Conservation (phyloP, 2,329 filamentous ascomycete genomes). For the Macroventuria anomochaeta region DNA sequence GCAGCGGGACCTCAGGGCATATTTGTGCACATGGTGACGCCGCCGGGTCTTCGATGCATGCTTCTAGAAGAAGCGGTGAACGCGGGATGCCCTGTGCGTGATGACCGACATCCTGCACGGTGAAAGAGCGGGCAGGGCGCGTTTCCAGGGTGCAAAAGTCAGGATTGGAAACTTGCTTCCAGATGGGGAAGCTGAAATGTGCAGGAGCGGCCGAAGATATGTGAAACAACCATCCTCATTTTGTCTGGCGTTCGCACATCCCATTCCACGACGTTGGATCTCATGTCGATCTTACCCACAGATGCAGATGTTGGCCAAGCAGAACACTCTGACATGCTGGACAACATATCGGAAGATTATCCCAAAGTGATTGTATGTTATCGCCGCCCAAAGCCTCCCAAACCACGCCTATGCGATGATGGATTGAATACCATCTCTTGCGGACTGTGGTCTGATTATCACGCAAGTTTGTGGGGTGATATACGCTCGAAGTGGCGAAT, state of each 20-base stretch:
- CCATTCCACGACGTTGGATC: slow-evolving; percentile 4
- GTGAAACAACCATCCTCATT: slow-evolving; percentile 4
- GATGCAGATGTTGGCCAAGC: slow-evolving; percentile 2
- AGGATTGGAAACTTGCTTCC: background rate
- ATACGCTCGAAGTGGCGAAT: background rate
- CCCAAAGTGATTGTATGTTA: background rate
- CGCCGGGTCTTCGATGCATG: slow-evolving; percentile 14
- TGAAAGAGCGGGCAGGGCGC: background rate
- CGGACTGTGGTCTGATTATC: slow-evolving; percentile 14
- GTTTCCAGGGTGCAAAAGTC: background rate
- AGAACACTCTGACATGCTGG: slow-evolving; percentile 3
- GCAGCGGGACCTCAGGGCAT: slow-evolving; percentile 4
- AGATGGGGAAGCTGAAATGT: slow-evolving; percentile 8
- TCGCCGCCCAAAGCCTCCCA: background rate
- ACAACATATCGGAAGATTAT: background rate
- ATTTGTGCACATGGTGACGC: slow-evolving; percentile 10
- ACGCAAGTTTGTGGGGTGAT: slow-evolving; percentile 20
- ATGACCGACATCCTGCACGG: background rate
- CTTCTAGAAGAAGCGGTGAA: slow-evolving; percentile 22
- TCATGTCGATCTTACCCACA: slow-evolving; percentile 8
- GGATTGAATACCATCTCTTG: background rate
- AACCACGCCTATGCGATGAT: background rate
- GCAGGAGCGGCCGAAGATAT: slow-evolving; percentile 3
- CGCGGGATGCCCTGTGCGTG: slow-evolving; percentile 13
- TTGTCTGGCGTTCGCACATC: slow-evolving; percentile 1